Evolutionary conservation across 1,284 basidiomycete genomes (phyloP).

Genomic region (Leccinum pachyderme): DNA sequence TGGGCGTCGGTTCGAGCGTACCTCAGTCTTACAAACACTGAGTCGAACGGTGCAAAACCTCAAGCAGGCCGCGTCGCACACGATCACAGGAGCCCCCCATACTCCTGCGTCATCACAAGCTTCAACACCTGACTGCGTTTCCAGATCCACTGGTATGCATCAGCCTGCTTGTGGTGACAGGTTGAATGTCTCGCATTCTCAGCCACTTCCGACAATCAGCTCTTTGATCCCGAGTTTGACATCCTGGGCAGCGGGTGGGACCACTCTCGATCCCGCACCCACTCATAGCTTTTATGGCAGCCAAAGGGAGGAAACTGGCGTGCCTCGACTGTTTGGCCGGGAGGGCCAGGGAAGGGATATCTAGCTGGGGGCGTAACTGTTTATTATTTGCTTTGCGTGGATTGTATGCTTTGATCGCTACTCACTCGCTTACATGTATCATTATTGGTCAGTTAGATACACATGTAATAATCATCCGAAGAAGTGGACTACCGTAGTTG

Average conservation of each 20-base stretch:
- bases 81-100: constrained; percentile 27
- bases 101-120: constrained; percentile 1
- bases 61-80: constrained; percentile 35
- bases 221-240: constrained; percentile 35
- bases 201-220: constrained; percentile 24
- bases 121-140: background rate
- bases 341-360: constrained; percentile 36
- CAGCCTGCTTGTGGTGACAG: background rate
- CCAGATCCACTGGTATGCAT: background rate
- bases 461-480: background rate
- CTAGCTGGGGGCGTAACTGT: constrained; percentile 10
- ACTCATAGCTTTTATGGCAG: constrained; percentile 2
- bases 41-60: constrained; percentile 35
- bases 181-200: constrained; percentile 10
- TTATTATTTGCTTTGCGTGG: background rate
- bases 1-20: constrained; percentile 18
- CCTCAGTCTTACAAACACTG: constrained; percentile 34
- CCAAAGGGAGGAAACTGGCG: constrained; percentile 18
- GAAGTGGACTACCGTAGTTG: too few relatives aligned
- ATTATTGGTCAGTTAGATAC: constrained; percentile 9
- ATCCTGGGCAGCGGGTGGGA: constrained; percentile 36
- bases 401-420: constrained; percentile 8
- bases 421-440: constrained; percentile 10
- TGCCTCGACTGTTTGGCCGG: constrained; percentile 27
- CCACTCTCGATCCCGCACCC: constrained; percentile 14